These are phyloP conservation scores for Cyclocybe cylindracea DNA, from an alignment of 768 basidiomycete genomes.

Conservation along the genomic window DNA sequence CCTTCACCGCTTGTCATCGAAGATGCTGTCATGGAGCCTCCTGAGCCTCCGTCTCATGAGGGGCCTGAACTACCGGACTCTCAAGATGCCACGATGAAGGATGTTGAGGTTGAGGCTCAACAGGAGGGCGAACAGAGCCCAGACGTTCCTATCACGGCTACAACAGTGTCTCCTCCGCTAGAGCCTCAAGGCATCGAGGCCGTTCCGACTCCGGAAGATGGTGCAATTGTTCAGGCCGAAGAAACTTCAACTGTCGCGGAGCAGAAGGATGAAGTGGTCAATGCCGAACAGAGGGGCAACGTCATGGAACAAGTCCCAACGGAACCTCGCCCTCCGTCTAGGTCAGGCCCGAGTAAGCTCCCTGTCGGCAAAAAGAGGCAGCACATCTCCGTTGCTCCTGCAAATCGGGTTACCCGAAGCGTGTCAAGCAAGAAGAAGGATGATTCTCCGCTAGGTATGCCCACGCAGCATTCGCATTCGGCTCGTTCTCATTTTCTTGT, in stretches of 20 bases:
- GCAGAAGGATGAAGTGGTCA: neutral
- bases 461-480: neutral
- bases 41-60: too few relatives aligned
- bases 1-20: too few relatives aligned
- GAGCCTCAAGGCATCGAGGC: too few relatives aligned
- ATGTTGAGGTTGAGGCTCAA: too few relatives aligned
- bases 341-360: slow-evolving; percentile 12
- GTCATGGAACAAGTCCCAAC: neutral
- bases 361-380: slow-evolving; percentile 26
- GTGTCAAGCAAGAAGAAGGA: slow-evolving; percentile 28
- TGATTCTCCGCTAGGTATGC: slow-evolving; percentile 11
- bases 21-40: too few relatives aligned
- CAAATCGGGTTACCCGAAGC: slow-evolving; percentile 37
- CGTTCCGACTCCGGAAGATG: too few relatives aligned
- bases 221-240: too few relatives aligned
- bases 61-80: too few relatives aligned
- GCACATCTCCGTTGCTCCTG: slow-evolving; percentile 20
- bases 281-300: slow-evolving; percentile 4
- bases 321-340: slow-evolving; percentile 2
- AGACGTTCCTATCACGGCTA: too few relatives aligned
- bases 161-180: too few relatives aligned
- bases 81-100: too few relatives aligned
- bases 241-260: neutral
- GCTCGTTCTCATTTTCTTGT: neutral
- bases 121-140: too few relatives aligned